Evolutionary conservation across 371 early-diverging fungal species (phyloP).

Genomic region (Apophysomyces ossiformis): DNA sequence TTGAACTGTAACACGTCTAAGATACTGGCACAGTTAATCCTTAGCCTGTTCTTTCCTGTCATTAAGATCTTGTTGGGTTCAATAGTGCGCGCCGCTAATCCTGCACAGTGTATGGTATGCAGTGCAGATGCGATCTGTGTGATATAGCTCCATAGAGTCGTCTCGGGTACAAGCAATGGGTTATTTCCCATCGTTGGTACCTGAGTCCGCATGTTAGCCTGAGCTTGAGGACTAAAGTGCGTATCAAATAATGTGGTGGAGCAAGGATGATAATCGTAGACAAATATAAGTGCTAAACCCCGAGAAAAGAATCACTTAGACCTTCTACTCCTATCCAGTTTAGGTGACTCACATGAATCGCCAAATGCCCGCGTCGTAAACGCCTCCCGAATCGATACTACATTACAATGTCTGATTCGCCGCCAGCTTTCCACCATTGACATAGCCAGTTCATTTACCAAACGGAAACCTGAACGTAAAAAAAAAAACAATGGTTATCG

Average conservation of each 20-base stretch:
- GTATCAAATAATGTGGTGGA: constrained; percentile 73
- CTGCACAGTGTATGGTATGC: constrained; percentile 79
- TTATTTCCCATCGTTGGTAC: constrained; percentile 42
- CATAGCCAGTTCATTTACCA: constrained; percentile 83
- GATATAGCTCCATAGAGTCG: constrained; percentile 86
- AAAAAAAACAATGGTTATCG: constrained; percentile 1
- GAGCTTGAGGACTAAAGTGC: constrained; percentile 67
- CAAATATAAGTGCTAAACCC: constrained; percentile 73
- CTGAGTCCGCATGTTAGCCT: constrained; percentile 47
- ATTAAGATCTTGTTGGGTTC: constrained; percentile 84
- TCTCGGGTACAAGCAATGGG: constrained; percentile 66
- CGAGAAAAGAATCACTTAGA: neutral
- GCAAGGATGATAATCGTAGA: constrained; percentile 91
- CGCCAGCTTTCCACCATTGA: constrained; percentile 85
- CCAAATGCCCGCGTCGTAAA: constrained; percentile 96
- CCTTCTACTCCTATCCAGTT: neutral
- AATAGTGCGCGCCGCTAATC: constrained; percentile 78
- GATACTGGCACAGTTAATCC: constrained; percentile 84
- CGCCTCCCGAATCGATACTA: constrained; percentile 90
- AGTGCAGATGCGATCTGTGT: constrained; percentile 87
- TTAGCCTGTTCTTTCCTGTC: constrained; percentile 84
- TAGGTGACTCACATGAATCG: constrained; percentile 72
- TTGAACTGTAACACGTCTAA: constrained; percentile 85
- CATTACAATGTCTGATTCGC: constrained; percentile 79
- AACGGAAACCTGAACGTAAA: constrained; percentile 57